Percentiles rank a stretch among this genome's conserved stretches.
phyloP scores from a whole-genome alignment of 1,284 basidiomycete species.

The Microbotryum intermedium region DNA sequence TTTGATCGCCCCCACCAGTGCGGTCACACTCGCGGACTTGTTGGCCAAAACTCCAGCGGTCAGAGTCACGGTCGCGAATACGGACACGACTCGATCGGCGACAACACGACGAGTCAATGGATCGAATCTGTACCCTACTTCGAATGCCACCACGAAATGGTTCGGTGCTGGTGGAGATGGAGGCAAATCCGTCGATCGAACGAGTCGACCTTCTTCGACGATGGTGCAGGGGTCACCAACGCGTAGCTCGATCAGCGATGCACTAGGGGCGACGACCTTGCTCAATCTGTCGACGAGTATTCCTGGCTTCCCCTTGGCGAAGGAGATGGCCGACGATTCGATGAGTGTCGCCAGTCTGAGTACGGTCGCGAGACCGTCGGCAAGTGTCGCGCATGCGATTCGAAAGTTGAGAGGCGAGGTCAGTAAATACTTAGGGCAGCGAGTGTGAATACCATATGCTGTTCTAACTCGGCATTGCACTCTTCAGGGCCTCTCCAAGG shows the following conservation, averaged over 20 bases:
- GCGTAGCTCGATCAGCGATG: conserved; percentile 3
- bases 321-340: neutral
- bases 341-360: conserved; percentile 50
- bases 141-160: neutral
- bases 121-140: neutral
- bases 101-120: neutral
- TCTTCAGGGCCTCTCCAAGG: conserved; percentile 59
- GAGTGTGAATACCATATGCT: conserved; percentile 1
- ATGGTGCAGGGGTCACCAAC: conserved; percentile 4
- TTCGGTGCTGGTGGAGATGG: neutral
- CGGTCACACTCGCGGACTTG: neutral
- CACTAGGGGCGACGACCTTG: conserved; percentile 4
- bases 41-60: conserved; percentile 10
- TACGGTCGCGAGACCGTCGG: conserved; percentile 53
- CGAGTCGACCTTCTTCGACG: neutral
- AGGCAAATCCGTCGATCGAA: too few relatives aligned
- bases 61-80: conserved; percentile 7
- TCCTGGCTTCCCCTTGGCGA: conserved; percentile 68
- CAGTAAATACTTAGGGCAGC: conserved; percentile 44
- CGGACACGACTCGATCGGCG: conserved; percentile 3
- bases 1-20: too few relatives aligned
- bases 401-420: conserved; percentile 73
- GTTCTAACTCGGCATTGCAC: conserved; percentile 32
- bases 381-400: conserved; percentile 80
- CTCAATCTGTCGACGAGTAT: conserved; percentile 43